Evolutionary conservation across 139 green algal genomes (phyloP).

Genomic region (Ulvella scutata): DNA sequence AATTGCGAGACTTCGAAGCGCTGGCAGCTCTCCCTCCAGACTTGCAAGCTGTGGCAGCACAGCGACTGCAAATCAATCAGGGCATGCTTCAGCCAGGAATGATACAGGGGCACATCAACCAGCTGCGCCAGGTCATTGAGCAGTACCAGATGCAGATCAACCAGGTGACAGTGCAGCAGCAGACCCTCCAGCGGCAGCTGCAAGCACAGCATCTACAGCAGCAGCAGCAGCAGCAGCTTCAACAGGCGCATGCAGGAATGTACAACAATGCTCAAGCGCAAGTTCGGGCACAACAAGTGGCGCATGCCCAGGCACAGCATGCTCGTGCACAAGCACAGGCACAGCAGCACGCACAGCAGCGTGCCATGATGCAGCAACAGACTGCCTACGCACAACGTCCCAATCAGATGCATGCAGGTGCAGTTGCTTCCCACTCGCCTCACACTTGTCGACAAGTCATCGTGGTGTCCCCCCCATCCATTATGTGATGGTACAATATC

Average conservation of each 20-base stretch:
- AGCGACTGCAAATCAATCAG: not conserved
- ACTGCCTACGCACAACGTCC: no score
- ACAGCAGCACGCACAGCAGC: not conserved
- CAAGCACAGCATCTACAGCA: not conserved
- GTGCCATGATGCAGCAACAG: not conserved
- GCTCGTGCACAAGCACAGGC: not conserved
- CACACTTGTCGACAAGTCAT: no score
- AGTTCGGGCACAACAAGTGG: not conserved
- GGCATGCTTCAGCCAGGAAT: not conserved
- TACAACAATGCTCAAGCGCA: not conserved
- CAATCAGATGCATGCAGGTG: no score
- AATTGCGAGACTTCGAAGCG: not conserved
- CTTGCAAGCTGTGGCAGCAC: not conserved
- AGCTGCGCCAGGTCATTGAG: not conserved
- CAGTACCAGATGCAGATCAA: not conserved
- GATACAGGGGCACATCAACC: not conserved
- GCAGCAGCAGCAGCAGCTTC: not conserved
- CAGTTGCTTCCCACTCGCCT: no score
- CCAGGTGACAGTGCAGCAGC: not conserved
- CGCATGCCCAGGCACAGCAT: not conserved
- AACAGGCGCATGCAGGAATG: not conserved
- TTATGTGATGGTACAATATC: no score
- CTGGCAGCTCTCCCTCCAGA: not conserved
- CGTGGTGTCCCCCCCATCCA: no score
- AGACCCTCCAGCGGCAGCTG: not conserved